Base-by-base conservation (phyloP, 306 rosid genomes). In the Quercus bicolor region DNA sequence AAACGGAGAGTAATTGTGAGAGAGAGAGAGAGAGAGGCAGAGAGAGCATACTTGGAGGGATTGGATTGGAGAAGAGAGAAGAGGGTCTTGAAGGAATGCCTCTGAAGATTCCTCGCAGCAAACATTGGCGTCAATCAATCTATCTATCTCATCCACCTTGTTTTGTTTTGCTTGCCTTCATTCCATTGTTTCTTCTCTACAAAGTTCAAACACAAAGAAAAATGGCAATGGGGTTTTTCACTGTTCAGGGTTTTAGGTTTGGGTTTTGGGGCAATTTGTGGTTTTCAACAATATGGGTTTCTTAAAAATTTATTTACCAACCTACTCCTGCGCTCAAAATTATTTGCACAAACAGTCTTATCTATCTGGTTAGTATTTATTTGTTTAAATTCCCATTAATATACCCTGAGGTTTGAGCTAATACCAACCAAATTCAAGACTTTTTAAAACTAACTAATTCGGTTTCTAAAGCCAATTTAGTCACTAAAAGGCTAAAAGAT, bases 11-110 rank as follows among this genome's bases (percentile, higher is more conserved):
- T 16, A n/a, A 52, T 23, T 18, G 53, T 81, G 26, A 24, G 53
- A 84, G 85, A 55, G 73, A 76, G 74, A 72, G 56, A 74, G 54
- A 12, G 3, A 33, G 26, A 62, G 73, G 66, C 68, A 53, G 34
- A 72, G 56, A 74, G 51, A 13, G 2, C 37, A 20, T 87, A 94
- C 97, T 82, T 85, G 85, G 56, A 82, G 81, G 85, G 82, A 86
- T 74, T 64, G 80, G 87, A 78, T 29, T 89, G 91, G 81, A 88
- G 82, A 56, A 92, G 83, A 77, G 84, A 80, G 14, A 86, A 85
- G n/a, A 86, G 60, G 75, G 88, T 43, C 76, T 86, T 90, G 81
- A 86, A 87, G 91, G 85, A 83, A 70, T 85, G 90, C 69, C 77
- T 84, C 45, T 80, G 90, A 31, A 87, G 87, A 66, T 79, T 85